Conservation (phyloP, 176 grass and related monocot genomes). For the Carex myosuroides region DNA sequence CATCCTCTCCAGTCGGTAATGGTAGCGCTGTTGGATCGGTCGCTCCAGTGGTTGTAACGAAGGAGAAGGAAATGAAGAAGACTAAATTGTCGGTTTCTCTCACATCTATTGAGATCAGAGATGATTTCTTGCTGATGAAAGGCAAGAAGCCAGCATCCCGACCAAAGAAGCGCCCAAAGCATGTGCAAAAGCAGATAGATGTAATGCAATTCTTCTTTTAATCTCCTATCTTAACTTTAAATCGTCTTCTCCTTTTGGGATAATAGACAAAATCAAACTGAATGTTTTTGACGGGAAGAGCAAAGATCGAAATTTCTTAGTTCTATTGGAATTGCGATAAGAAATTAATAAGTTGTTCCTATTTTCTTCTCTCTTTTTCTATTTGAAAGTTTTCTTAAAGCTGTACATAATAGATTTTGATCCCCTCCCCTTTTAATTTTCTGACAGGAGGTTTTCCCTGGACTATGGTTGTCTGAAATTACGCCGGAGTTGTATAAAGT, state of each 20-base stretch:
- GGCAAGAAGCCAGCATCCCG: constrained; percentile 19
- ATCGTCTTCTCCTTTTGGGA: not conserved
- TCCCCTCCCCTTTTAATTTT: not conserved
- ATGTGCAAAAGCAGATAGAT: constrained; percentile 19
- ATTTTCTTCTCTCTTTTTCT: not conserved
- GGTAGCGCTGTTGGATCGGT: not conserved
- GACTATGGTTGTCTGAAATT: constrained; percentile 19
- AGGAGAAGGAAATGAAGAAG: constrained; percentile 11
- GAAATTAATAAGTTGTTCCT: not conserved
- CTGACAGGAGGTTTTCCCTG: constrained; percentile 9
- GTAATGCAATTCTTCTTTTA: not conserved
- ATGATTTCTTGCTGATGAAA: constrained; percentile 23
- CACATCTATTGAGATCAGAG: constrained; percentile 6
- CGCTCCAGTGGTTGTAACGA: not conserved
- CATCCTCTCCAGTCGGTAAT: not conserved
- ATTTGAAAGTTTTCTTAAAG: not conserved
- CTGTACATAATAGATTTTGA: not conserved
- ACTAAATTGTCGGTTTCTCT: constrained; percentile 10
- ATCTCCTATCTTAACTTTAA: not conserved
- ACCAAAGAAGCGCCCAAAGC: constrained; percentile 10
- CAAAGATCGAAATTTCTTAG: not conserved
- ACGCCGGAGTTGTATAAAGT: constrained; percentile 23
- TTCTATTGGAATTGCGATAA: not conserved
- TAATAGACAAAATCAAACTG: not conserved
- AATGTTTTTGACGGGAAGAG: not conserved